Evolutionary conservation across 2,329 filamentous ascomycete species (phyloP).

Genomic region (Pseudocercospora crystallina): DNA sequence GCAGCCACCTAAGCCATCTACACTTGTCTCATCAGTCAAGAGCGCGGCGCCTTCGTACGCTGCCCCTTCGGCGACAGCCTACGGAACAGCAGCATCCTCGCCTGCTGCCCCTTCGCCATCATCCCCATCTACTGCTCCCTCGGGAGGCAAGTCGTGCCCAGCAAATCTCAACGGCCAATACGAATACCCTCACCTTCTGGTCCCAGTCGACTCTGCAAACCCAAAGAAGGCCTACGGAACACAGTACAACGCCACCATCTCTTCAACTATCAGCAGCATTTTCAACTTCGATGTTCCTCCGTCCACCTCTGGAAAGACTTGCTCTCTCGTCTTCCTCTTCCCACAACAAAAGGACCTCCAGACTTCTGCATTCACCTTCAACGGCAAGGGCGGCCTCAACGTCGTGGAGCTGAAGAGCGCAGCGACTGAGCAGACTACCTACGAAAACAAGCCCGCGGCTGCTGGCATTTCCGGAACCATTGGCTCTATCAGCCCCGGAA

Average conservation of each 20-base stretch:
- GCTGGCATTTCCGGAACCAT: slow-evolving; percentile 3
- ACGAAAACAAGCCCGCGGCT: slow-evolving; percentile 37
- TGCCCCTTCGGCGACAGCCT: too few species aligned
- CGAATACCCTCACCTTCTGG: slow-evolving; percentile 61
- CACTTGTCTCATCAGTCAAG: neutral
- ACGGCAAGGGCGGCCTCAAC: slow-evolving; percentile 21
- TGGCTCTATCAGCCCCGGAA: slow-evolving; percentile 10
- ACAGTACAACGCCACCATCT: slow-evolving; percentile 57
- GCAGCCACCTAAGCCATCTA: neutral
- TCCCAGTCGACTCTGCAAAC: slow-evolving; percentile 57
- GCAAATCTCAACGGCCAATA: slow-evolving; percentile 35
- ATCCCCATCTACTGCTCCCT: slow-evolving; percentile 5
- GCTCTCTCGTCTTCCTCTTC: slow-evolving; percentile 66
- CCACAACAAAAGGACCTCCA: slow-evolving; percentile 57
- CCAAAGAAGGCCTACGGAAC: slow-evolving; percentile 56
- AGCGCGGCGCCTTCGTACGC: too few species aligned
- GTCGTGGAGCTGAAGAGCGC: slow-evolving; percentile 43
- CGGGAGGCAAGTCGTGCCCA: slow-evolving; percentile 26
- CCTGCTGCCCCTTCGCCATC: slow-evolving; percentile 10
- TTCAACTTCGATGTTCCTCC: slow-evolving; percentile 69
- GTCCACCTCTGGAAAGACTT: slow-evolving; percentile 56
- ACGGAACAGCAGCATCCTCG: too few species aligned
- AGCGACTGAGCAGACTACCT: slow-evolving; percentile 54
- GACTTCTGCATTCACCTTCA: slow-evolving; percentile 57
- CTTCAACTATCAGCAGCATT: slow-evolving; percentile 55